These are phyloP conservation scores for Luzula sylvatica DNA, from an alignment of 176 grass and related monocot species.

Conservation along the genomic window DNA sequence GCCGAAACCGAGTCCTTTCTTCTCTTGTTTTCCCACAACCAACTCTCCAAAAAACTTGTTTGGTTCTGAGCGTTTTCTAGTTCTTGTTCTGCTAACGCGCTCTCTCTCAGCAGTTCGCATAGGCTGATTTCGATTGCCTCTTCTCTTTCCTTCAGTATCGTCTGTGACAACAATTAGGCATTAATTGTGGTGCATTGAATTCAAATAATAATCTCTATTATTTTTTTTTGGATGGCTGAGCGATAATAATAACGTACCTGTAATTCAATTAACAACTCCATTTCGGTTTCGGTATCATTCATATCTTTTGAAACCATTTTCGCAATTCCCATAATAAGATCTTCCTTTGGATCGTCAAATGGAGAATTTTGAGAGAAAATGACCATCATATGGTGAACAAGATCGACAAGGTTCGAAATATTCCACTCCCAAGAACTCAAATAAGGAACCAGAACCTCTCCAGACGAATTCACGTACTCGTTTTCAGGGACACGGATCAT, in stretches of 20 bases:
- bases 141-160: neutral
- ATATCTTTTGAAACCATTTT: conserved; percentile 2
- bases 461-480: conserved; percentile 8
- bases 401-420: neutral
- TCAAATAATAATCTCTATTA: neutral
- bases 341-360: neutral
- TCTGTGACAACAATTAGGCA: neutral
- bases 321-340: conserved; percentile 3
- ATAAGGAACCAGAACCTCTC: conserved; percentile 15
- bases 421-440: conserved; percentile 6
- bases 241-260: neutral
- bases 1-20: neutral
- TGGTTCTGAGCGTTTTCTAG: conserved; percentile 5
- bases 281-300: neutral
- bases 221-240: neutral
- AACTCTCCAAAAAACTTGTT: neutral
- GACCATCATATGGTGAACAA: neutral
- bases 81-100: neutral
- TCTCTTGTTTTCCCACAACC: neutral
- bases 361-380: neutral
- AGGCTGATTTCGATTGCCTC: neutral
- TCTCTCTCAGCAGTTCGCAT: conserved; percentile 2
- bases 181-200: neutral
- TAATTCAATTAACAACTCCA: neutral
- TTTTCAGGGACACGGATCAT: neutral